Conservation (phyloP, 2,329 filamentous ascomycete genomes). For the Verticillium klebahnii region DNA sequence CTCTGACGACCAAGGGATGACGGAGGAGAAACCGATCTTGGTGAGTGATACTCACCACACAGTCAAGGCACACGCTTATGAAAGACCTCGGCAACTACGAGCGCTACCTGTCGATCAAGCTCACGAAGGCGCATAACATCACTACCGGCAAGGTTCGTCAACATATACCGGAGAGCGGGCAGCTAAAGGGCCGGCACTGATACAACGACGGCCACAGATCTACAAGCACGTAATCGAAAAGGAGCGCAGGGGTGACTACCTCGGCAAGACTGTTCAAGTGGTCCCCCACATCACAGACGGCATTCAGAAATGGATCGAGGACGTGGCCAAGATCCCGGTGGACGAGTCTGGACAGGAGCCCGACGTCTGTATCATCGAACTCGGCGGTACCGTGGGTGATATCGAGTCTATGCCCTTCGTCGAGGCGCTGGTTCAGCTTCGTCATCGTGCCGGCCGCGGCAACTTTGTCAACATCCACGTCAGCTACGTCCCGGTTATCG, state of each 20-base stretch:
- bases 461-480: conserved; percentile 91
- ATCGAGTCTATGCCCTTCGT: conserved; percentile 87
- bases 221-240: conserved; percentile 83
- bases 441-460: conserved; percentile 64
- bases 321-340: conserved; percentile 78
- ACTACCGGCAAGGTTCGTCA: conserved; percentile 71
- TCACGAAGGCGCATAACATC: conserved; percentile 89
- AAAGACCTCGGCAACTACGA: conserved; percentile 54
- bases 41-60: neutral
- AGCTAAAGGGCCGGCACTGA: neutral
- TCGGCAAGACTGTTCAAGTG: conserved; percentile 85
- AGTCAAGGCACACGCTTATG: neutral
- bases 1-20: neutral
- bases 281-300: conserved; percentile 90
- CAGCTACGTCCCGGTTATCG: conserved; percentile 70
- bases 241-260: conserved; percentile 65
- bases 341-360: conserved; percentile 79
- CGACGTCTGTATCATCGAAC: conserved; percentile 76
- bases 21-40: neutral
- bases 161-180: neutral
- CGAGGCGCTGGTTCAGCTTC: conserved; percentile 77
- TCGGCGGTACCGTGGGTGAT: conserved; percentile 42
- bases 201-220: conserved; percentile 40
- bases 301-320: conserved; percentile 89
- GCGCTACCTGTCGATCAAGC: conserved; percentile 62